A percentile compares a stretch with the other conserved stretches of the same genome.
phyloP scores from a whole-genome alignment of 139 green algal genomes.

The Micractinium conductrix region DNA sequence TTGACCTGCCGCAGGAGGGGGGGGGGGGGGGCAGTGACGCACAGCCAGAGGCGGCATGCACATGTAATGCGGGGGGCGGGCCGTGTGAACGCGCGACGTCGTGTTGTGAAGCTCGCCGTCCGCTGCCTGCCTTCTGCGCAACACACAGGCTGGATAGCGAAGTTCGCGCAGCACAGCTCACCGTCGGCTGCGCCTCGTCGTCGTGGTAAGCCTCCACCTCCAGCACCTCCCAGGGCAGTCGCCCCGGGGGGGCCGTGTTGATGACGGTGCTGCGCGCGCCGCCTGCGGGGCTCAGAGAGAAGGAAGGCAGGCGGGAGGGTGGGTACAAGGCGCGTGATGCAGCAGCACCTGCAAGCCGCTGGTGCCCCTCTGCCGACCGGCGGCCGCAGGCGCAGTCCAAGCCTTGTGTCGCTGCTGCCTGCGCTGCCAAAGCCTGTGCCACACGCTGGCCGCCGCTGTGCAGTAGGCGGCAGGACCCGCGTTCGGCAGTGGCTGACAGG shows the following conservation, averaged over 20 bases:
- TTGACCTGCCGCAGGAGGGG: not conserved
- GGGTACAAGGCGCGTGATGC: not conserved
- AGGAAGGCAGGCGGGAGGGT: not conserved
- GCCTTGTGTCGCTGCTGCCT: no score
- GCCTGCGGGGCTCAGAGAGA: not conserved
- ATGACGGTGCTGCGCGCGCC: slow-evolving; percentile 5
- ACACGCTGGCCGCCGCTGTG: no score
- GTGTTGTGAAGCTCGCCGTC: not conserved
- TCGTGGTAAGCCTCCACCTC: slow-evolving; percentile 41
- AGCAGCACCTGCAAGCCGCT: not conserved
- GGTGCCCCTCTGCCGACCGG: no score
- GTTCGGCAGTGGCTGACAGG: no score
- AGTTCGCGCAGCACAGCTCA: not conserved
- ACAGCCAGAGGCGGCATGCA: not conserved
- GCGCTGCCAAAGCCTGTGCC: no score
- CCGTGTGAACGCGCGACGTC: not conserved
- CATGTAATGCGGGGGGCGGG: not conserved
- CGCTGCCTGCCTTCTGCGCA: not conserved
- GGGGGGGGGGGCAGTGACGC: not conserved
- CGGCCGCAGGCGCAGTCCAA: no score
- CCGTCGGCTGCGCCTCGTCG: no score
- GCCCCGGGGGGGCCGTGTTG: slow-evolving; percentile 44
- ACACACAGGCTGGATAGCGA: not conserved
- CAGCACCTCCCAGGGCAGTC: slow-evolving; percentile 44
- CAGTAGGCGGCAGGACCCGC: no score